Evolutionary conservation across 805 yeast species (phyloP).

Genomic region (Kodamaea laetipori): DNA sequence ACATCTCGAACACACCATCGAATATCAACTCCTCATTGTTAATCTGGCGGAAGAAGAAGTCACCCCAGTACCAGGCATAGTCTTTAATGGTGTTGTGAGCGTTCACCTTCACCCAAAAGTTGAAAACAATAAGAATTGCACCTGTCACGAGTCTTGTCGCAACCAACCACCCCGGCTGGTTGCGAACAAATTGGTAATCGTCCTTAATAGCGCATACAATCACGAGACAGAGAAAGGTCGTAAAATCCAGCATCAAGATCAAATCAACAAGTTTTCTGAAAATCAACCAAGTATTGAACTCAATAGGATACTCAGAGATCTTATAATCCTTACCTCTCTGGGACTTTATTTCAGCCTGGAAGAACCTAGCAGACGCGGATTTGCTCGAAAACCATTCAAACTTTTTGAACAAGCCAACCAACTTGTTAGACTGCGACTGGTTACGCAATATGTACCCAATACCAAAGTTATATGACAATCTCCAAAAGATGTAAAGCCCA

Average conservation of each 20-base stretch:
- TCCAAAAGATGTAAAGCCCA: slow-evolving; percentile 68
- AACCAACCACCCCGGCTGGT: slow-evolving; percentile 47
- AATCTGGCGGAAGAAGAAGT: slow-evolving; percentile 76
- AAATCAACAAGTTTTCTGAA: slow-evolving; percentile 80
- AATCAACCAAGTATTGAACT: slow-evolving; percentile 80
- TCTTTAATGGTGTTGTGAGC: slow-evolving; percentile 89
- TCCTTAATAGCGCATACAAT: slow-evolving; percentile 45
- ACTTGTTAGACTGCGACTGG: slow-evolving; percentile 60
- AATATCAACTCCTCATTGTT: slow-evolving; percentile 67
- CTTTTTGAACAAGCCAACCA: slow-evolving; percentile 53
- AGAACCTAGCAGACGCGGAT: slow-evolving; percentile 41
- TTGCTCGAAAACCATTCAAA: slow-evolving; percentile 24
- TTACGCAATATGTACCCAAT: slow-evolving; percentile 67
- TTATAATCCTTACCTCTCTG: slow-evolving; percentile 42
- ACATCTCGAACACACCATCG: slow-evolving; percentile 87
- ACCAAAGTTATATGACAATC: slow-evolving; percentile 76
- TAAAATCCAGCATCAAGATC: slow-evolving; percentile 82
- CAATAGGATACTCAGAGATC: slow-evolving; percentile 53
- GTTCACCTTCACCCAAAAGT: slow-evolving; percentile 81
- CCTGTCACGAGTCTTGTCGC: slow-evolving; percentile 60
- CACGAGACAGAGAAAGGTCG: slow-evolving; percentile 69
- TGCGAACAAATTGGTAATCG: slow-evolving; percentile 37
- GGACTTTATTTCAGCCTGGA: slow-evolving; percentile 34
- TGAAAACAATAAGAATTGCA: slow-evolving; percentile 62
- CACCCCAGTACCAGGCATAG: slow-evolving; percentile 96